Evolutionary conservation across 129 eudicot species (phyloP).

Genomic region (Chrysanthemum lavandulifolium): DNA sequence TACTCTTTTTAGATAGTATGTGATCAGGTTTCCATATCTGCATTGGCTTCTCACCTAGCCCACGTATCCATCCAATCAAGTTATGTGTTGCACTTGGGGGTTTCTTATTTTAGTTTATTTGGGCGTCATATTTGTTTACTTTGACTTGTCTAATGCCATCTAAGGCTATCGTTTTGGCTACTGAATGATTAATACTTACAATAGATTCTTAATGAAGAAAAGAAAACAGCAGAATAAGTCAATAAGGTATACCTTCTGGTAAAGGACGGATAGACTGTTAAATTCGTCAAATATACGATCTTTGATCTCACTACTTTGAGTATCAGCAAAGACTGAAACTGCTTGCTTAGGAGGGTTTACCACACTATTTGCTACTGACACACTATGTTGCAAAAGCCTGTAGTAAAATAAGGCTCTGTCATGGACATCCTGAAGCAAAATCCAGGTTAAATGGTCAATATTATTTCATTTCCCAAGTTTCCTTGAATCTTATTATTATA

Average conservation of each 20-base stretch:
- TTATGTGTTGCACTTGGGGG: neutral
- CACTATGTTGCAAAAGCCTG: slow-evolving; percentile 73
- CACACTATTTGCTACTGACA: slow-evolving; percentile 69
- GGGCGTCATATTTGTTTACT: neutral
- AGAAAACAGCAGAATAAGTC: neutral
- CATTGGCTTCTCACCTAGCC: no score
- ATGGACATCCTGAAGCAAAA: slow-evolving; percentile 86
- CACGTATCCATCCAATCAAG: neutral
- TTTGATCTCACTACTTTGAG: slow-evolving; percentile 21
- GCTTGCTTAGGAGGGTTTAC: slow-evolving; percentile 46
- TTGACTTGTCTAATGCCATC: neutral
- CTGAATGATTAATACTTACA: slow-evolving; percentile 5
- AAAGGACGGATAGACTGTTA: slow-evolving; percentile 87
- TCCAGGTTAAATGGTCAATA: neutral
- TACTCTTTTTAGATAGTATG: no score
- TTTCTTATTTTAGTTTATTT: neutral
- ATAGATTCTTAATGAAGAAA: slow-evolving; percentile 8
- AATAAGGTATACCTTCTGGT: slow-evolving; percentile 69
- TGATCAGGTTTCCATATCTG: no score
- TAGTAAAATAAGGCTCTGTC: slow-evolving; percentile 94
- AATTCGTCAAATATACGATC: slow-evolving; percentile 96
- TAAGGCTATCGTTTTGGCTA: neutral
- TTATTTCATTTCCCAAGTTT: slow-evolving; percentile 9
- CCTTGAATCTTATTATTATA: neutral
- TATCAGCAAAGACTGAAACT: no score